A percentile compares a stretch with the other conserved stretches of the same genome.
These are phyloP conservation scores for Edaphochlamys debaryana DNA, from an alignment of 139 green algal genomes.

Conservation along the genomic window DNA sequence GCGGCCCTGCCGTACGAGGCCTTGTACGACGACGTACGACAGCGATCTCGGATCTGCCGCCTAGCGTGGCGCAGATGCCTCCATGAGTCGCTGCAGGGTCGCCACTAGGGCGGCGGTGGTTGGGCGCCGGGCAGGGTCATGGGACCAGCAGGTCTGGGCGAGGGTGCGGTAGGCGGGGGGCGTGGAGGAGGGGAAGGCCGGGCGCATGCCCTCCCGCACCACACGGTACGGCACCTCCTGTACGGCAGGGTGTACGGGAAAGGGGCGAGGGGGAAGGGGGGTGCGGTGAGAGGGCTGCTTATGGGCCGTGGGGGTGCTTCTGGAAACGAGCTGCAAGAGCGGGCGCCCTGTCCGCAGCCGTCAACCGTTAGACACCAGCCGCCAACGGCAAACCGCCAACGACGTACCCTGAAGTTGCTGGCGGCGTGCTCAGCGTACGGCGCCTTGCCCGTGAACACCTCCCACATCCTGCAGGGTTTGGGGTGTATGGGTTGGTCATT, in stretches of 20 bases:
- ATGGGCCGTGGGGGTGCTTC: not conserved
- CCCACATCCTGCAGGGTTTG: not conserved
- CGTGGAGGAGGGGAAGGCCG: not conserved
- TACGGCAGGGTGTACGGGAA: not conserved
- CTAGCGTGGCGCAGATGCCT: not conserved
- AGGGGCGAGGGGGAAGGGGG: not conserved
- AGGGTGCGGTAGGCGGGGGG: not conserved
- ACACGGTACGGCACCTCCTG: constrained; percentile 34
- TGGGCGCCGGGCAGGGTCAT: not conserved
- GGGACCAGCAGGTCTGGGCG: constrained; percentile 1
- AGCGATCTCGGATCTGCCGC: too few relatives aligned
- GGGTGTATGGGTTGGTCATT: not conserved
- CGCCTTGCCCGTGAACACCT: constrained; percentile 33
- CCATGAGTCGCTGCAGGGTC: constrained; percentile 30
- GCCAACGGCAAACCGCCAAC: too few relatives aligned
- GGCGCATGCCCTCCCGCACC: constrained; percentile 21
- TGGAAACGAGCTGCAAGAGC: not conserved
- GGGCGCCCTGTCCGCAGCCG: not conserved
- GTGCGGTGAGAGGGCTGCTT: not conserved
- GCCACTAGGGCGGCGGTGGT: constrained; percentile 2
- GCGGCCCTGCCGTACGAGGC: too few relatives aligned
- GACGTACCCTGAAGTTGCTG: constrained; percentile 22
- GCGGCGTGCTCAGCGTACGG: constrained; percentile 24
- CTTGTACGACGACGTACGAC: too few relatives aligned
- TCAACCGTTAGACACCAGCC: not conserved